Evolutionary conservation across 2,329 filamentous ascomycete species (phyloP), one percentile per base, ranked within the genome.

Genomic region (Passalora sequoiae): DNA sequence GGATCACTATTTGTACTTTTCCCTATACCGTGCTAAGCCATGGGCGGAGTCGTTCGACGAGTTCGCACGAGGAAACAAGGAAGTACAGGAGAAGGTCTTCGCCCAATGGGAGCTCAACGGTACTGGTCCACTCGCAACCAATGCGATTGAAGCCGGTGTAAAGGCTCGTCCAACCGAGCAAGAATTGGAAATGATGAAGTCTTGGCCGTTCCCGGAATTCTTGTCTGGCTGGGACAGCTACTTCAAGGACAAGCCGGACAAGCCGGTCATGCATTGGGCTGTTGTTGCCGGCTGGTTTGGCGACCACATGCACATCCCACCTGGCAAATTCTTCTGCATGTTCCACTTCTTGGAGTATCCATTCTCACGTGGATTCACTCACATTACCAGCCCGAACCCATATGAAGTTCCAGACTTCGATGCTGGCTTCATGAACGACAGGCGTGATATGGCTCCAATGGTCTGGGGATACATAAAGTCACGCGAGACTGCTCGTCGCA

Each of bases 381-480:
- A 87, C 65, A 86, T 88, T 61, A 39, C 40, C 42, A 50, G 49
- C 46, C 51, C 51, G 29, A 54, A 54, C 50, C 52, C 52, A 77
- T 89, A 89, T 59, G 84, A 82, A 33, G 69, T 72, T 10, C 84
- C 84, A 0, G 85, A 89, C 68, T 89, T 89, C 56, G 85, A 89
- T 28, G 58, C 58, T 35, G 58, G 57, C 20, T 89, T 89, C 71
- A 88, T 89, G 84, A 89, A 86, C 57, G 85, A 89, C 66, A 83
- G 86, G 66, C 75, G 85, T 17, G 86, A 89, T 59, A 89, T 89
- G 84, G 84, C 81, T 1, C 84, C 85, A 6, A 87, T 86, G 81
- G 83, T 89, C 4, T 89, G 85, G 84, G 81, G 81, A 3, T 89
- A 89, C 66, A 85, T 88, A 71, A 88, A 88, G 69, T 86, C 81